A percentile compares a stretch with the other conserved stretches of the same genome.
phyloP scores from a whole-genome alignment of 2,329 filamentous ascomycete genomes.

The Botrytis porri region DNA sequence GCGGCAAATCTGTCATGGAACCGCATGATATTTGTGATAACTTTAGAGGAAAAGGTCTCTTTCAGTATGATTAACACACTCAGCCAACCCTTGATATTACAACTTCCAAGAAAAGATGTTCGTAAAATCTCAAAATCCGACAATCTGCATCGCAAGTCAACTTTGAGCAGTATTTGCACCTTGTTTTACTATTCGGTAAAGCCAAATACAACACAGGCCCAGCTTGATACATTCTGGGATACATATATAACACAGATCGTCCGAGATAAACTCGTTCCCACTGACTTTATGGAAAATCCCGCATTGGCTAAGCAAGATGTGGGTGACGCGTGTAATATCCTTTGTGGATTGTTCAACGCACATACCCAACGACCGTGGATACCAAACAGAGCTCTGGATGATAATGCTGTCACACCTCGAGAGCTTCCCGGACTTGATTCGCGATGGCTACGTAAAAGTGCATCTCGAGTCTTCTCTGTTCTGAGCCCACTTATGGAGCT shows the following conservation, averaged over 20 bases:
- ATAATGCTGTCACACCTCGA: constrained; percentile 49
- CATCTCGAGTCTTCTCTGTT: constrained; percentile 60
- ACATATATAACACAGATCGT: constrained; percentile 66
- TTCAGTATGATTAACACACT: constrained; percentile 60
- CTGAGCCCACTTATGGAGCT: constrained; percentile 58
- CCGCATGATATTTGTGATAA: constrained; percentile 72
- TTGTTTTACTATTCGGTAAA: constrained; percentile 80
- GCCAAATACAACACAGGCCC: constrained; percentile 61
- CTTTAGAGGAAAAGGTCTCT: constrained; percentile 57
- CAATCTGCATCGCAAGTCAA: constrained; percentile 55
- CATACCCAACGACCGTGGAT: constrained; percentile 63
- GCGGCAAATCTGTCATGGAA: constrained; percentile 86
- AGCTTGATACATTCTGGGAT: constrained; percentile 77
- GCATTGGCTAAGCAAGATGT: constrained; percentile 46
- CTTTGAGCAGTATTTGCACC: constrained; percentile 71
- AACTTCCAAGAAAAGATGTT: constrained; percentile 58
- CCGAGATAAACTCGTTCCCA: constrained; percentile 49
- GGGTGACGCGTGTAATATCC: constrained; percentile 62
- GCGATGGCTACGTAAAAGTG: constrained; percentile 79
- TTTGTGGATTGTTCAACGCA: constrained; percentile 68
- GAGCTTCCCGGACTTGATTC: constrained; percentile 82
- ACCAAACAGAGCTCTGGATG: constrained; percentile 65
- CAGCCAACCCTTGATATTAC: constrained; percentile 64
- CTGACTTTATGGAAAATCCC: constrained; percentile 40
- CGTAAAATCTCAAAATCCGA: constrained; percentile 47